Base-by-base conservation (phyloP, 768 basidiomycete genomes). In the Lactifluus rugatus region DNA sequence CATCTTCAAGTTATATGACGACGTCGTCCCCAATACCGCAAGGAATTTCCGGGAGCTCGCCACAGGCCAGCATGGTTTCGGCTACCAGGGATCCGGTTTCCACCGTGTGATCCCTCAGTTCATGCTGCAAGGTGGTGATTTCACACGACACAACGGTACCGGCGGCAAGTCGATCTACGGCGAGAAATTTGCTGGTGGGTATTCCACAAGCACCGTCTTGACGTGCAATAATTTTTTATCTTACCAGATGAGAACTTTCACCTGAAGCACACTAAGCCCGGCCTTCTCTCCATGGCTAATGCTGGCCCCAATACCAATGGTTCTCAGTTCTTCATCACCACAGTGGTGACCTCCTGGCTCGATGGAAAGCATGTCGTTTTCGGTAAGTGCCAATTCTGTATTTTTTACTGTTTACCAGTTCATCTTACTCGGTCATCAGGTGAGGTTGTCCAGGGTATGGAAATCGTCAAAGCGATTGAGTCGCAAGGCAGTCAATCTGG, bases 51-150 rank as follows among this genome's bases (percentile, higher is more conserved):
- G 94, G 53, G 89, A 91, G 71, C 80, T 96, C 48, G 84, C 84
- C 55, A 91, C 88, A 13, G 87, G 89, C 46, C 65, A 80, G 68
- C 66, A 86, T 53, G 88, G 87, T 4, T 89, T 72, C 57, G 87
- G 90, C 47, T 97, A 94, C 74, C 48, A 70, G 50, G 84, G 82
- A 14, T 75, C 75, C 17, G 75, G 75, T 0, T 93, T 93, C 81
- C 91, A 93, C 71, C 86, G 91, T 62, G 74, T 93, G 66, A 91
- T 93, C 68, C 87, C 86, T 63, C 49, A 78, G 42, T 93, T 92
- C 74, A 92, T 92, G 89, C 77, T 91, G 57, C 92, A 94, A 71
- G 92, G 90, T 25, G 93, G 93, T 56, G 91, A 93, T 69, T 95
- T 95, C 70, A 87, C 84, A 62, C 51, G 60, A 7, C 60, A 64